A percentile compares a stretch with the other conserved stretches of the same genome.
Conservation (phyloP, 306 rosid genomes). For the Begonia peltatifolia region DNA sequence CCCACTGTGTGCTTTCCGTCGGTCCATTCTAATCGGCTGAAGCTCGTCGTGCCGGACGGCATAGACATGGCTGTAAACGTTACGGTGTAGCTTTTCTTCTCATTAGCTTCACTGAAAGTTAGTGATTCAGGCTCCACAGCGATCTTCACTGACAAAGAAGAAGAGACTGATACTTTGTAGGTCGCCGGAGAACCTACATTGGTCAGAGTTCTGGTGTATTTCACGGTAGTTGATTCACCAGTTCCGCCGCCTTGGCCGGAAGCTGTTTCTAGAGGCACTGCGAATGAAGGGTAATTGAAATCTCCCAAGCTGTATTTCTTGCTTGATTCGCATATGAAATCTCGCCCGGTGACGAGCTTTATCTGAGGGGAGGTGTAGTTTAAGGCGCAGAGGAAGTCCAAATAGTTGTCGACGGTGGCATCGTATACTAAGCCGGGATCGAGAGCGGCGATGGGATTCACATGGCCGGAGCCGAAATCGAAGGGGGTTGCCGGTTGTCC, state of each 20-base stretch:
- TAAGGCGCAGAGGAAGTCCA: constrained; percentile 71
- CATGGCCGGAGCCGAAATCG: constrained; percentile 87
- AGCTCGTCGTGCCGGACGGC: constrained; percentile 53
- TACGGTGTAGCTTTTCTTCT: constrained; percentile 60
- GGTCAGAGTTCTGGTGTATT: constrained; percentile 51
- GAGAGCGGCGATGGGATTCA: constrained; percentile 63
- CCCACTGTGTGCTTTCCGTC: constrained; percentile 72
- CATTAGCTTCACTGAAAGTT: constrained; percentile 23
- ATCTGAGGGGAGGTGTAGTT: constrained; percentile 37
- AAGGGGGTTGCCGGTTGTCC: constrained; percentile 66
- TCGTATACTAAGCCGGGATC: constrained; percentile 90
- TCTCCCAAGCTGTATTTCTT: constrained; percentile 50
- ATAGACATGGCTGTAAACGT: constrained; percentile 34
- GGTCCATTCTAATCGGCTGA: constrained; percentile 66
- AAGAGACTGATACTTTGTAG: constrained; percentile 38
- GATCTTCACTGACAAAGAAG: constrained; percentile 44
- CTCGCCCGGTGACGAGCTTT: constrained; percentile 29
- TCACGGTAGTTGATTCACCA: constrained; percentile 24
- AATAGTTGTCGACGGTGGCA: constrained; percentile 40
- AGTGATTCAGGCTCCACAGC: constrained; percentile 52
- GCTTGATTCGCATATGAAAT: constrained; percentile 32
- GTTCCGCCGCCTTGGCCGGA: constrained; percentile 31
- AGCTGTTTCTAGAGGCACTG: constrained; percentile 54
- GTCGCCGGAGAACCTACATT: constrained; percentile 56
- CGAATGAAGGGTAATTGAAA: constrained; percentile 82